phyloP scores from a whole-genome alignment of 2,329 filamentous ascomycete species.

The Pyrenophora seminiperda region DNA sequence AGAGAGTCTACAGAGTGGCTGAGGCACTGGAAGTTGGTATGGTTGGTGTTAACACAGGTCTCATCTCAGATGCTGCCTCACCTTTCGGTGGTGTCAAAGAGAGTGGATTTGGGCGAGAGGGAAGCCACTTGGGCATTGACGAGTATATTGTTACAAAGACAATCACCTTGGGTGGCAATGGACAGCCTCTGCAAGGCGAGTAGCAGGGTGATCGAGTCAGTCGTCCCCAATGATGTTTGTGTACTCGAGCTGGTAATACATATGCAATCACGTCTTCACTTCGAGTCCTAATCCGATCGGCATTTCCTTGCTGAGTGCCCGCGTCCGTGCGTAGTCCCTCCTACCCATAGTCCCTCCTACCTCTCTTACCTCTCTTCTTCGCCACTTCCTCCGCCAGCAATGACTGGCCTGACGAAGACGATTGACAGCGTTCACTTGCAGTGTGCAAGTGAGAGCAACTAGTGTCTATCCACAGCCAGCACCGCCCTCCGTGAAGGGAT shows the following conservation, averaged over 20 bases:
- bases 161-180: conserved; percentile 65
- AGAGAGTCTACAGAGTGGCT: conserved; percentile 64
- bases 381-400: no score
- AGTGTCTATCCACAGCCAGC: neutral
- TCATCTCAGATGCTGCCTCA: conserved; percentile 56
- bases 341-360: no score
- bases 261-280: neutral
- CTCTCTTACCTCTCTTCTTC: no score
- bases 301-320: no score
- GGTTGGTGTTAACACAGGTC: conserved; percentile 68
- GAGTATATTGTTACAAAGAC: conserved; percentile 57
- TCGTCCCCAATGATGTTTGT: no score
- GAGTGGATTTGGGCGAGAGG: conserved; percentile 59
- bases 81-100: conserved; percentile 58
- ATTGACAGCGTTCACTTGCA: no score
- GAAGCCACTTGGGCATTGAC: conserved; percentile 56
- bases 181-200: conserved; percentile 59
- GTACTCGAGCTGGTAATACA: neutral
- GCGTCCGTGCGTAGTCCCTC: no score
- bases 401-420: no score
- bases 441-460: no score
- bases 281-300: no score
- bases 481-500: neutral
- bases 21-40: conserved; percentile 80
- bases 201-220: neutral